phyloP scores from a whole-genome alignment of 495 filamentous ascomycete species.

The Tuber microsphaerosporum region DNA sequence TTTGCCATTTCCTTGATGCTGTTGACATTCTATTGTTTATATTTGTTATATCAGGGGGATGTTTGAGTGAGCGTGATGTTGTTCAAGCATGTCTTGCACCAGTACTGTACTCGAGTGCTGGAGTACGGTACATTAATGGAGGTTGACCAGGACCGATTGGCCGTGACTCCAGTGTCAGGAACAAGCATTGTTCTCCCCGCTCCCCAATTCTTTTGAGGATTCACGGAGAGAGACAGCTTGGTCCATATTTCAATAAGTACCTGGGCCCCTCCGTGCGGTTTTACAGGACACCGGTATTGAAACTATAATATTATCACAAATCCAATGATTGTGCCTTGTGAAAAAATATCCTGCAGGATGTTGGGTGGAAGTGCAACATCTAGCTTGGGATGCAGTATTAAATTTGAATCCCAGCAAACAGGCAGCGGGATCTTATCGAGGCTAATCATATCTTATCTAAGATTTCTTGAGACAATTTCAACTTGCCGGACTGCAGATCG shows the following conservation, averaged over 20 bases:
- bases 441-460: conserved; percentile 1
- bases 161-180: not conserved
- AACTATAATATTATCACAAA: not conserved
- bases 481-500: not conserved
- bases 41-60: not conserved
- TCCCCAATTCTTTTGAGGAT: not conserved
- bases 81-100: not conserved
- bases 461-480: not conserved
- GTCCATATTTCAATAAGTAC: not conserved
- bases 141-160: not conserved
- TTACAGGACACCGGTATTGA: not conserved
- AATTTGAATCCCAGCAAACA: not conserved
- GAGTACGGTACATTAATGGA: too few relatives aligned
- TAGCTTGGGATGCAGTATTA: not conserved
- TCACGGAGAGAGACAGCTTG: not conserved
- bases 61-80: not conserved
- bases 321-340: not conserved
- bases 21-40: too few relatives aligned
- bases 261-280: not conserved
- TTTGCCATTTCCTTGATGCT: too few relatives aligned
- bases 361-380: conserved; percentile 4
- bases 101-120: too few relatives aligned
- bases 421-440: conserved; percentile 7
- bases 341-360: not conserved
- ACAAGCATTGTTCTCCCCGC: not conserved